Evolutionary conservation across 768 basidiomycete genomes (phyloP), one percentile per base, ranked within the genome.

Genomic region (Lepiota brunneoincarnata): DNA sequence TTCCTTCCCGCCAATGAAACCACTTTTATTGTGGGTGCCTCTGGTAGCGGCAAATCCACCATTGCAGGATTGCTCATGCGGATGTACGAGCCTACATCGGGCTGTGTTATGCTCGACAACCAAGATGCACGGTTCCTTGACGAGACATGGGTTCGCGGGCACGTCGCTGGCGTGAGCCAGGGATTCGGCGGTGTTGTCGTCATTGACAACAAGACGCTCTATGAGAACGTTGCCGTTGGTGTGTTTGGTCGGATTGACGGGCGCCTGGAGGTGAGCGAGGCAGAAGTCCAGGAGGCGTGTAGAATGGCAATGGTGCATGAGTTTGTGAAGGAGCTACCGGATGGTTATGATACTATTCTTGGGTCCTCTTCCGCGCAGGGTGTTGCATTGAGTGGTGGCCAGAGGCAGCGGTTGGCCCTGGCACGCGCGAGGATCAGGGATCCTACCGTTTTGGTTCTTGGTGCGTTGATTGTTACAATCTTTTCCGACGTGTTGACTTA

Each of bases 31-130:
- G 93, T 98, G 17, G 96, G 96, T 9, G 71, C 88, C 0, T 96
- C 93, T 4, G 95, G 96, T 7, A 91, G 84, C 2, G 94, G 96
- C 35, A 98, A 98, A 73, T 93, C 91, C 20, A 98, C 93, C 2
- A 79, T 96, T 58, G 89, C 90, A 0, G 79, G 89, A 1, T 77
- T 98, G 2, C 73, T 98, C 1, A 85, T 94, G 18, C 77, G 88
- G 4, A 75, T 95, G 68, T 98, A 98, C 71, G 68, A 75, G 4
- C 80, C 87, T 1, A 73, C 75, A 17, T 93, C 91, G 1, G 75
- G 75, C 1, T 36, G 49, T 2, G 79, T 98, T 48, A 75, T 81
- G 12, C 73, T 96, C 17, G 96, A 98, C 67, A 88, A 95, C 58
- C 86, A 91, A 60, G 83, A 87, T 34, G 69, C 92, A n/a, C 69